Conservation (phyloP, 352 stramenopile genomes). For the Phytophthora sojae region DNA sequence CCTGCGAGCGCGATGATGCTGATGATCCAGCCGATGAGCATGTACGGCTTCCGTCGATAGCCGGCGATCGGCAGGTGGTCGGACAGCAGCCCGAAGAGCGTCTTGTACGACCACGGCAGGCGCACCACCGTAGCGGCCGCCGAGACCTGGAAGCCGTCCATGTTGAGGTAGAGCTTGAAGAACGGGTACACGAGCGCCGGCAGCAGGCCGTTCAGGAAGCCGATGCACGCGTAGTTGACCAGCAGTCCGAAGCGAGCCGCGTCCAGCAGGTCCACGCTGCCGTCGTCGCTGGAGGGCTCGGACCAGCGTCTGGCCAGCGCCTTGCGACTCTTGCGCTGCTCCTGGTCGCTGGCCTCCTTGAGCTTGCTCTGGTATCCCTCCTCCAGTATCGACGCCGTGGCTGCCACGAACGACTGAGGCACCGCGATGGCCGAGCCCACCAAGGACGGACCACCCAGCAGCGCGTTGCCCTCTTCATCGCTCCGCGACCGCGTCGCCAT, state of each 20-base stretch:
- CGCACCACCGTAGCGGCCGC: conserved; percentile 64
- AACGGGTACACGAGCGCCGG: conserved; percentile 75
- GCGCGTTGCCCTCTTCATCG: conserved; percentile 28
- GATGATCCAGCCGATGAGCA: conserved; percentile 72
- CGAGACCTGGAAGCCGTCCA: conserved; percentile 71
- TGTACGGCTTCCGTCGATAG: conserved; percentile 77
- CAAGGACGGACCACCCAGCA: conserved; percentile 18
- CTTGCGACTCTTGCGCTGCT: conserved; percentile 46
- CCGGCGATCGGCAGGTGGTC: conserved; percentile 71
- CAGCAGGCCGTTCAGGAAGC: conserved; percentile 75
- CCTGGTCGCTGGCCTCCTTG: conserved; percentile 13
- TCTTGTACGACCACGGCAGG: conserved; percentile 82
- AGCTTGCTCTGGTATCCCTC: conserved; percentile 28
- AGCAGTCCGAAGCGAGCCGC: conserved; percentile 58
- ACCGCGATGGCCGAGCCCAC: conserved; percentile 17
- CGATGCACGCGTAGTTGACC: conserved; percentile 77
- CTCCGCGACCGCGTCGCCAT: conserved; percentile 18
- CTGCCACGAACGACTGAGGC: conserved; percentile 14
- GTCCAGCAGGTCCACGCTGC: conserved; percentile 51
- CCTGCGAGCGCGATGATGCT: conserved; percentile 44
- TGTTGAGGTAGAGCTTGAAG: conserved; percentile 84
- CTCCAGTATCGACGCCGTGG: conserved; percentile 21
- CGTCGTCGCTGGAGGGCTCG: conserved; percentile 51
- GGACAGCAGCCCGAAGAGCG: conserved; percentile 75
- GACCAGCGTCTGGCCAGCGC: conserved; percentile 46